A percentile compares a stretch with the other conserved stretches of the same genome.
Evolutionary conservation across 2,329 filamentous ascomycete species (phyloP).

Genomic region (Dothistroma septosporum): DNA sequence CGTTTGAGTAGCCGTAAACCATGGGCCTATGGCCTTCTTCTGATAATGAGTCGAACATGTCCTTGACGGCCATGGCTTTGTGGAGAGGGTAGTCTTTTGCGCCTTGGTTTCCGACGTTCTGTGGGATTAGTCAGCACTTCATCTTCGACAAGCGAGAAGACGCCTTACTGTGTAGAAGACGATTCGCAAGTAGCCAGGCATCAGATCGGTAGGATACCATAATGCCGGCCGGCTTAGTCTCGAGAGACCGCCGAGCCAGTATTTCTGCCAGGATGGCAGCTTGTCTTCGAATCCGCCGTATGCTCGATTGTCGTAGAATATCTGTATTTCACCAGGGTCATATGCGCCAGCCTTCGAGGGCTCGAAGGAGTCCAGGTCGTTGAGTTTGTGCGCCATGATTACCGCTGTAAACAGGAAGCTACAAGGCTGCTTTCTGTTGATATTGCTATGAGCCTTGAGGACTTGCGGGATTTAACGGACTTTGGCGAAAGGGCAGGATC

Average conservation of each 20-base stretch:
- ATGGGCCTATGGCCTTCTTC: conserved; percentile 32
- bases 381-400: conserved; percentile 4
- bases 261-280: conserved; percentile 24
- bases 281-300: conserved; percentile 25
- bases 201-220: conserved; percentile 23
- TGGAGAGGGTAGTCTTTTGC: conserved; percentile 30
- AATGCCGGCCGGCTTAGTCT: conserved; percentile 26
- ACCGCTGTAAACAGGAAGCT: too few species aligned
- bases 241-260: conserved; percentile 27
- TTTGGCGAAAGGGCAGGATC: not conserved
- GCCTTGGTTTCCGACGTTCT: conserved; percentile 33
- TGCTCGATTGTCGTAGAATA: conserved; percentile 33
- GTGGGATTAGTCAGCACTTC: conserved; percentile 2
- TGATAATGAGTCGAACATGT: conserved; percentile 34
- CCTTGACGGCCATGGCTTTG: conserved; percentile 29
- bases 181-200: conserved; percentile 29
- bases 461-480: conserved; percentile 2
- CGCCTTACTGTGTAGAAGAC: conserved; percentile 31
- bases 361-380: conserved; percentile 25
- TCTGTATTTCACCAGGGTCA: conserved; percentile 31
- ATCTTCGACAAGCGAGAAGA: not conserved
- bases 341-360: conserved; percentile 25
- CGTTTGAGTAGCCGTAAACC: conserved; percentile 31
- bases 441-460: not conserved
- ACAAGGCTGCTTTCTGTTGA: not conserved